phyloP scores from a whole-genome alignment of 1,139 yeast species.

The Yamadazyma triangularis region DNA sequence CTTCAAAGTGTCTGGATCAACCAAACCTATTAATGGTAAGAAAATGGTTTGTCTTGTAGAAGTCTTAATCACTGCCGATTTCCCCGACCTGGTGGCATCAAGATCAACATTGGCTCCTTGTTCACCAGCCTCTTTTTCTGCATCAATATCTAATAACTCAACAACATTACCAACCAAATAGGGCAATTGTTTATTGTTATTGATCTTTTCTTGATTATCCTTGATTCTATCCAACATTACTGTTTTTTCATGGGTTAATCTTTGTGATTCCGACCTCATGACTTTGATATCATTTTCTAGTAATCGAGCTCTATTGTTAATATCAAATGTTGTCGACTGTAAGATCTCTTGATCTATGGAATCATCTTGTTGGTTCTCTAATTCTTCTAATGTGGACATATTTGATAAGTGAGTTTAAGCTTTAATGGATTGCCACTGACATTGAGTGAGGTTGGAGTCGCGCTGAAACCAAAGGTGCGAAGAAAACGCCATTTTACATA shows the following conservation, averaged over 20 bases:
- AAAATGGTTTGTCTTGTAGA: conserved; percentile 97
- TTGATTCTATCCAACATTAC: conserved; percentile 92
- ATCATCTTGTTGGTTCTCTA: conserved; percentile 48
- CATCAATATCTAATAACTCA: conserved; percentile 83
- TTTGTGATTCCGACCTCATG: conserved; percentile 87
- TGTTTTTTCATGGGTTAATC: conserved; percentile 87
- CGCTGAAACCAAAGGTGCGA: background rate
- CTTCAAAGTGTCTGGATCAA: conserved; percentile 79
- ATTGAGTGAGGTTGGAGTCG: background rate
- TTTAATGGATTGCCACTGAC: conserved; percentile 5
- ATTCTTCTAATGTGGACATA: conserved; percentile 73
- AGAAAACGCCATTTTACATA: too few relatives aligned
- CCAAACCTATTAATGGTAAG: conserved; percentile 91
- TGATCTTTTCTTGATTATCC: conserved; percentile 94
- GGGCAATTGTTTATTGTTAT: conserved; percentile 92
- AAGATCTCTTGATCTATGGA: conserved; percentile 75
- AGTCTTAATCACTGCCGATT: conserved; percentile 96
- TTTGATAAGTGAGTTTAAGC: too few relatives aligned
- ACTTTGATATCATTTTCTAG: conserved; percentile 95
- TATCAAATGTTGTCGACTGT: conserved; percentile 73
- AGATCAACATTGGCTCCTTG: conserved; percentile 96
- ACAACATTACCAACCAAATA: conserved; percentile 97
- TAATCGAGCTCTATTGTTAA: conserved; percentile 78
- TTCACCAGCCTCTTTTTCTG: conserved; percentile 79
- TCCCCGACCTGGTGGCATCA: conserved; percentile 91